A percentile compares a stretch with the other conserved stretches of the same genome.
Evolutionary conservation across 306 rosid genomes (phyloP).

Genomic region (Argentina anserina): DNA sequence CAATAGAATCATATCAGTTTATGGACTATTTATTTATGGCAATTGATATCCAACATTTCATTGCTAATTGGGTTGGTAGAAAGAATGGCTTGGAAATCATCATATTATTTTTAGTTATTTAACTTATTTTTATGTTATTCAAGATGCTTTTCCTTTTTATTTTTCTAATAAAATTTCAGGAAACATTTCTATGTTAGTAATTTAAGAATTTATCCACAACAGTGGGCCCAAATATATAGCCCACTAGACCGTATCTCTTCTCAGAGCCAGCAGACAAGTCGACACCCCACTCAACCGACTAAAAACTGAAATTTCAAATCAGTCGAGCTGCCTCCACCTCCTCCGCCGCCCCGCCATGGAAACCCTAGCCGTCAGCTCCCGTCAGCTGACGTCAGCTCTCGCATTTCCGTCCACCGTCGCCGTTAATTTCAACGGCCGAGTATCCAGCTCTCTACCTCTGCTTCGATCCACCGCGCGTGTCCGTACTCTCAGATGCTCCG

Average conservation of each 20-base stretch:
- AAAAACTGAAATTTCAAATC: neutral
- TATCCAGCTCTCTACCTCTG: constrained; percentile 20
- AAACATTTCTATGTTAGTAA: too few species aligned
- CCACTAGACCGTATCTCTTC: neutral
- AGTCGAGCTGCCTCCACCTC: neutral
- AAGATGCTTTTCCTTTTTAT: too few species aligned
- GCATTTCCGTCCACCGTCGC: constrained; percentile 18
- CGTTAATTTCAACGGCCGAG: constrained; percentile 22
- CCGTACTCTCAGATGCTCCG: constrained; percentile 47
- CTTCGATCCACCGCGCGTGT: constrained; percentile 18
- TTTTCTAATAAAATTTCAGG: neutral
- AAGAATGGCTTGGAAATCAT: too few species aligned
- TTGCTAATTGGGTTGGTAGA: neutral
- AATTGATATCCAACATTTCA: neutral
- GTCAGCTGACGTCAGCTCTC: constrained; percentile 17
- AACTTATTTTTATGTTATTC: too few species aligned
- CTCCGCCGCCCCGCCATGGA: constrained; percentile 27
- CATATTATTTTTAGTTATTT: neutral
- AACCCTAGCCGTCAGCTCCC: constrained; percentile 35
- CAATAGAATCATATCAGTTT: neutral
- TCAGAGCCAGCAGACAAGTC: neutral
- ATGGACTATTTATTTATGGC: neutral
- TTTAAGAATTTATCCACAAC: too few species aligned
- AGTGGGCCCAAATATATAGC: neutral
- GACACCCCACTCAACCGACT: neutral